Percentiles rank a stretch among this genome's conserved stretches.
phyloP scores from a whole-genome alignment of 176 grass and related monocot genomes.

The Miscanthus lutarioriparius region DNA sequence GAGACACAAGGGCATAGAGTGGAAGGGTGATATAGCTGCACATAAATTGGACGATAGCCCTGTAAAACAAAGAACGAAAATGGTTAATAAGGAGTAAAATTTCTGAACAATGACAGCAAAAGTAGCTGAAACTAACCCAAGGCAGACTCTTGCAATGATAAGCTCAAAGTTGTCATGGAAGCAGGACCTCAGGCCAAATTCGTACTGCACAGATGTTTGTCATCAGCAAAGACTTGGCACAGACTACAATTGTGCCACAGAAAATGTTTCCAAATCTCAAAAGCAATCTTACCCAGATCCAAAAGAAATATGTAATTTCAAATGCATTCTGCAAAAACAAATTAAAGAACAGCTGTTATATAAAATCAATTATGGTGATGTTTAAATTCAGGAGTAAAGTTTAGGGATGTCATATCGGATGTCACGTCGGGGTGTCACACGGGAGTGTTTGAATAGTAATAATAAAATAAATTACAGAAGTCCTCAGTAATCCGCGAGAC shows the following conservation, averaged over 20 bases:
- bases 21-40: constrained; percentile 94
- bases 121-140: constrained; percentile 49
- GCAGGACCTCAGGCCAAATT: constrained; percentile 70
- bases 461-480: too few relatives aligned
- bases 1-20: constrained; percentile 87
- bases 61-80: constrained; percentile 26
- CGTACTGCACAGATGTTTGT: constrained; percentile 55
- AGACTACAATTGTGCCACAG: constrained; percentile 9
- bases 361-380: neutral
- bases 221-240: neutral
- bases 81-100: neutral
- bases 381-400: too few relatives aligned
- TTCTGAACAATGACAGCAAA: neutral
- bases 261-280: constrained; percentile 8
- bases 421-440: too few relatives aligned
- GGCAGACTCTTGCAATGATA: constrained; percentile 68
- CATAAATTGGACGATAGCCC: constrained; percentile 60
- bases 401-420: too few relatives aligned
- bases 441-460: too few relatives aligned
- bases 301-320: constrained; percentile 82
- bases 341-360: constrained; percentile 22
- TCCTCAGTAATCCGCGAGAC: too few relatives aligned
- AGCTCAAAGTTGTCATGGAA: constrained; percentile 56
- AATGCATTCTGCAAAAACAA: constrained; percentile 74
- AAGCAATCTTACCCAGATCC: constrained; percentile 72